Evolutionary conservation across 306 rosid species (phyloP), one percentile per base, ranked within the genome.

Genomic region (Dalbergia cultrata): DNA sequence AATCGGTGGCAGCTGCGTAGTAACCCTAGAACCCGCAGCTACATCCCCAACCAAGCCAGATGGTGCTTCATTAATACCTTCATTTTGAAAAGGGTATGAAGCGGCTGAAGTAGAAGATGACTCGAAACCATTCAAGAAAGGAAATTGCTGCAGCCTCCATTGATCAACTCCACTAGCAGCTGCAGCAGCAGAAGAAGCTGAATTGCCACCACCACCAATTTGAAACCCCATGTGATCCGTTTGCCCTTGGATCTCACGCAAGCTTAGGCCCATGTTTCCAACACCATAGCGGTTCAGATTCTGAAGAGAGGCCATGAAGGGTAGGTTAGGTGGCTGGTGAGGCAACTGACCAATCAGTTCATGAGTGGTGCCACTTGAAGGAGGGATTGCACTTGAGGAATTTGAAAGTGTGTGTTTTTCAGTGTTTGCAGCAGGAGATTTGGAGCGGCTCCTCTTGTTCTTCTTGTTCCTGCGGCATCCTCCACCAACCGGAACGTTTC

Each of bases 401-500:
- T 59, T 85, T 5, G 84, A 53, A 13, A 78, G 81, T 59, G 82
- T 44, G 60, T 84, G 85, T 53, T 79, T 82, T 52, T 88, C 84
- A 9, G 79, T 52, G 26, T 70, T 73, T 6, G 82, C 63, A 3
- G 95, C 70, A 3, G 95, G 97, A 54, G 99, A 91, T 72, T 91
- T 93, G 4, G 95, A 88, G 14, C 89, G 88, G 44, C 75, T 84
- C 67, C 87, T 87, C 74, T 91, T 94, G 86, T 44, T 92, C 81
- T 95, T 95, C 88, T 95, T 95, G 89, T 95, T 95, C 34, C 94
- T 78, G 4, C 99, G 88, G 77, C 97, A 91, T 0, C 99, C 99
- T 3, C 99, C 99, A 1, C 99, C 99, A 0, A 95, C 99, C 0
- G 98, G 99, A 18, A 95, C 99, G 65, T 78, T 95, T 14, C 99